These are phyloP conservation scores for Venturia nashicola DNA, from an alignment of 2,329 filamentous ascomycete species.

Conservation along the genomic window DNA sequence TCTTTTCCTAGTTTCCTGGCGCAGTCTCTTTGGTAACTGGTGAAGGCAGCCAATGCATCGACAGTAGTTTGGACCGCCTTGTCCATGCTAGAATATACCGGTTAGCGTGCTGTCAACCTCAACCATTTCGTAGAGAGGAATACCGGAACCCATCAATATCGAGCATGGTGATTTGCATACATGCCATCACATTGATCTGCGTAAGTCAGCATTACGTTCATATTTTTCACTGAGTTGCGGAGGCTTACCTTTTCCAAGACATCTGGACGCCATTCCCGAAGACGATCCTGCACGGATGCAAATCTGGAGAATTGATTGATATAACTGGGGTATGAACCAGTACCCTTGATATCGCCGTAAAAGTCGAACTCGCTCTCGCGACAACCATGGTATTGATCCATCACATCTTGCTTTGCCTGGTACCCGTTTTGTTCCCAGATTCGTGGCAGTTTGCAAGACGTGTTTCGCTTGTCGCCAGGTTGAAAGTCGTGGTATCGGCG, in stretches of 20 bases:
- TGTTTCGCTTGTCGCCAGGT: constrained; percentile 39
- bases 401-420: constrained; percentile 26
- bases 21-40: neutral
- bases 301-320: constrained; percentile 51
- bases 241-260: constrained; percentile 46
- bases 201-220: constrained; percentile 28
- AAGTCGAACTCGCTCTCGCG: constrained; percentile 51
- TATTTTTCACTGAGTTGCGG: constrained; percentile 36
- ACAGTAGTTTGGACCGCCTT: constrained; percentile 51
- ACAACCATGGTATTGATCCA: constrained; percentile 38
- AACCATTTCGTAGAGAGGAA: neutral
- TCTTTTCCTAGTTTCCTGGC: constrained; percentile 41
- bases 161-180: constrained; percentile 15
- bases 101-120: neutral
- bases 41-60: constrained; percentile 37
- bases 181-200: neutral
- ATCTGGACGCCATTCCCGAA: constrained; percentile 48
- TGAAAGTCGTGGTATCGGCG: constrained; percentile 45
- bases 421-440: constrained; percentile 47
- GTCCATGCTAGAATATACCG: constrained; percentile 31
- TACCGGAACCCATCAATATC: constrained; percentile 31
- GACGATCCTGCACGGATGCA: constrained; percentile 51
- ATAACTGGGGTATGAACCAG: constrained; percentile 51
- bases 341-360: constrained; percentile 50
- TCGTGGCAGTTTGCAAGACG: constrained; percentile 44